phyloP scores from a whole-genome alignment of 768 basidiomycete genomes.

The Xerocomellus intermedius region DNA sequence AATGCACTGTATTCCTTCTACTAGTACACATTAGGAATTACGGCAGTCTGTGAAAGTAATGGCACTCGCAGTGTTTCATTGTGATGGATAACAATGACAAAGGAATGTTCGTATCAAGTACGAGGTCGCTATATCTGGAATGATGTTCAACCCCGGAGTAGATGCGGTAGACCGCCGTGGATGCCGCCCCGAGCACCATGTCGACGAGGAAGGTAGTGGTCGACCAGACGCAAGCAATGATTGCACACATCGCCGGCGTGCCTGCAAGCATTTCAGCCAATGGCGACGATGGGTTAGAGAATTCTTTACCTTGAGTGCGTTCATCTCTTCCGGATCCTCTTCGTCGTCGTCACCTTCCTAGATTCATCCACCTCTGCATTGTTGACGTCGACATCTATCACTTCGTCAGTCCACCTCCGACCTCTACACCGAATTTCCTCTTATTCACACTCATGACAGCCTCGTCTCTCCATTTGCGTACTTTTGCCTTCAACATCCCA shows the following conservation, averaged over 20 bases:
- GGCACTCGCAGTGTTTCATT: no score
- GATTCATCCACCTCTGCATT: conserved; percentile 49
- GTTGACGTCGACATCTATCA: conserved; percentile 69
- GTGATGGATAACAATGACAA: no score
- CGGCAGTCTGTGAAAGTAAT: no score
- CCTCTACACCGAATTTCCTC: conserved; percentile 66
- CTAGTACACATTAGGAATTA: no score
- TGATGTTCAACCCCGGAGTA: conserved; percentile 51
- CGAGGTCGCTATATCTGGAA: no score
- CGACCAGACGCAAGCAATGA: conserved; percentile 54
- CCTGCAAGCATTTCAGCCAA: conserved; percentile 39
- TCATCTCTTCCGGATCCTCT: conserved; percentile 69
- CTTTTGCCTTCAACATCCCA: conserved; percentile 66
- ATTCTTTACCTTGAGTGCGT: conserved; percentile 65
- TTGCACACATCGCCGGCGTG: conserved; percentile 71
- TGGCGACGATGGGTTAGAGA: neutral
- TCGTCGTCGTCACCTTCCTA: conserved; percentile 53
- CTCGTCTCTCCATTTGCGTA: conserved; percentile 66
- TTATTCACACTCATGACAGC: conserved; percentile 58
- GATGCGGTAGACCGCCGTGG: conserved; percentile 30
- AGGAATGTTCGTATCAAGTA: no score
- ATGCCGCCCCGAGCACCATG: conserved; percentile 28
- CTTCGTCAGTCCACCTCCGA: conserved; percentile 61
- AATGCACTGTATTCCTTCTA: no score
- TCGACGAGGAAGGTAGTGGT: conserved; percentile 25